These are phyloP conservation scores for Penicillium angulare DNA, from an alignment of 495 filamentous ascomycete genomes.

Conservation along the genomic window DNA sequence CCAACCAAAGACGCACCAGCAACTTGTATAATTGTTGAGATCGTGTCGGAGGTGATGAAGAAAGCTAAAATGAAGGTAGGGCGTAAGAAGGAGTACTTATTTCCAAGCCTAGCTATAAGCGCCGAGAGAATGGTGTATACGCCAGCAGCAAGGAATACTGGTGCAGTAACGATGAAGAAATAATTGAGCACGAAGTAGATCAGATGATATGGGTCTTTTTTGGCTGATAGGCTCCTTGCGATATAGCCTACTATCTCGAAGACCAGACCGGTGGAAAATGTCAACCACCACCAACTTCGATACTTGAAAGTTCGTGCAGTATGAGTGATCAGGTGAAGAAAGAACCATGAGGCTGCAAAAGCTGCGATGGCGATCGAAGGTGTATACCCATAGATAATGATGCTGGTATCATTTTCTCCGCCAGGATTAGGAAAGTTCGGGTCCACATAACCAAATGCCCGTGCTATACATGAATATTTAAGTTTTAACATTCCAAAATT, in stretches of 20 bases:
- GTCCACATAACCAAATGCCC: slow-evolving; percentile 16
- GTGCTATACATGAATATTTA: no score
- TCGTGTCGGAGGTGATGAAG: slow-evolving; percentile 47
- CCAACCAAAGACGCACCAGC: slow-evolving; percentile 50
- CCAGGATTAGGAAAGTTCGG: slow-evolving; percentile 10
- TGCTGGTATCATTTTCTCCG: slow-evolving; percentile 7
- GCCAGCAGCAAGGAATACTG: slow-evolving; percentile 53
- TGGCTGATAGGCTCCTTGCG: slow-evolving; percentile 35
- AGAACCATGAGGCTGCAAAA: slow-evolving; percentile 15
- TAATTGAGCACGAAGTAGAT: slow-evolving; percentile 56
- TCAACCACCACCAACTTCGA: slow-evolving; percentile 23
- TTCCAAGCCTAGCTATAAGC: slow-evolving; percentile 34
- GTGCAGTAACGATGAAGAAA: slow-evolving; percentile 58
- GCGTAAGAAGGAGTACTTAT: slow-evolving; percentile 24
- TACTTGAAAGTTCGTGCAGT: slow-evolving; percentile 3
- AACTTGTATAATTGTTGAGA: slow-evolving; percentile 52
- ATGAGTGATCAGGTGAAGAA: slow-evolving; percentile 10
- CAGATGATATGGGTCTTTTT: slow-evolving; percentile 46
- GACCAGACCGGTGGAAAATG: slow-evolving; percentile 48
- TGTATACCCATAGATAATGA: slow-evolving; percentile 19
- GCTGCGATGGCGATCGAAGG: slow-evolving; percentile 13
- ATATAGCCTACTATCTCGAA: slow-evolving; percentile 49
- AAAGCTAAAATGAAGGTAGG: slow-evolving; percentile 12
- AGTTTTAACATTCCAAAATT: no score
- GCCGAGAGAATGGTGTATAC: slow-evolving; percentile 50